Base-by-base conservation (phyloP, 2,329 filamentous ascomycete species). In the Fusarium zealandicum region DNA sequence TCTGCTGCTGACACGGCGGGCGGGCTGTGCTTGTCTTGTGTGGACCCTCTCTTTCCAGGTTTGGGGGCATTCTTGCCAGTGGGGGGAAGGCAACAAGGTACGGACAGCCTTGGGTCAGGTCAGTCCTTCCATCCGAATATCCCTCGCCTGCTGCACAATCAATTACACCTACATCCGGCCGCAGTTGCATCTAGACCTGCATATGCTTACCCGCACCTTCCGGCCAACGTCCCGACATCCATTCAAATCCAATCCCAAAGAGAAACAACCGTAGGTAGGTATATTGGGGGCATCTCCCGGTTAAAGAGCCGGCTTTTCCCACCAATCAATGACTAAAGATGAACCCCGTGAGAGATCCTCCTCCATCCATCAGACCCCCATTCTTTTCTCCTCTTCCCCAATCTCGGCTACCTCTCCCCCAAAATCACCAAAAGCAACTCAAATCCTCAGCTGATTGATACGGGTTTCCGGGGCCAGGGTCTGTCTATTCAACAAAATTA, bases 51-150 rank as follows among this genome's bases (percentile, higher is more conserved):
- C 32, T 33, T 20, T 22, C 37, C 43, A 38, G 39, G 35, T 47
- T 47, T 47, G 44, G 44, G 44, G 44, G 44, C 35, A 47, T 32
- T 5, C 22, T 35, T 45, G 32, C n/a, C n/a, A n/a, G n/a, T n/a
- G n/a, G n/a, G 32, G 43, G 43, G 33, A 22, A 18, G 25, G 20
- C n/a, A n/a, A n/a, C n/a, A n/a, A n/a, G n/a, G n/a, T n/a, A n/a
- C n/a, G n/a, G n/a, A n/a, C n/a, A n/a, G n/a, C n/a, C n/a, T n/a
- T n/a, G n/a, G n/a, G n/a, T n/a, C n/a, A n/a, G n/a, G n/a, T n/a
- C n/a, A n/a, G n/a, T n/a, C n/a, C n/a, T n/a, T n/a, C n/a, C n/a
- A n/a, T n/a, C n/a, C n/a, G 5, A 22, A 22, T 22, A 7, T 22
- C 20, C 42, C 42, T 45, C 14, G 18, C 14, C 31, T 36, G 33